These are phyloP conservation scores for Aspergillus sclerotialis DNA, from an alignment of 2,329 filamentous ascomycete species.

Conservation along the genomic window DNA sequence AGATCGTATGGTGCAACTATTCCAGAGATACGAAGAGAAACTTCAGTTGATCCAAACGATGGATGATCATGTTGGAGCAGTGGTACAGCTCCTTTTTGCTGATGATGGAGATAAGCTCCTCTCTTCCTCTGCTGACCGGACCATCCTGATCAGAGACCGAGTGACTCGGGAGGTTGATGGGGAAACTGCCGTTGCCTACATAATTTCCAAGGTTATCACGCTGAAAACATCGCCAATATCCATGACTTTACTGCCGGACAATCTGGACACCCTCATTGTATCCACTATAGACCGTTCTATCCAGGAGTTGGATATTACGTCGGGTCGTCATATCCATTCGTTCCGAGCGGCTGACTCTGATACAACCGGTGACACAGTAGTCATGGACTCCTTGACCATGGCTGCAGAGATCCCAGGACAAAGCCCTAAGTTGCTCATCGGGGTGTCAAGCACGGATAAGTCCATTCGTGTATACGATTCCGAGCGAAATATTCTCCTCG, in stretches of 20 bases:
- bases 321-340: slow-evolving; percentile 60
- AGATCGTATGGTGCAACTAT: slow-evolving; percentile 92
- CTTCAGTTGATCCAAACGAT: slow-evolving; percentile 85
- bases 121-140: slow-evolving; percentile 83
- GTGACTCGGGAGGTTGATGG: slow-evolving; percentile 56
- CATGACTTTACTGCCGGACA: slow-evolving; percentile 64
- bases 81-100: slow-evolving; percentile 69
- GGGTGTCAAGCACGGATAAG: slow-evolving; percentile 92
- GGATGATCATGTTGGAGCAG: slow-evolving; percentile 81
- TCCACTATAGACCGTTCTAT: slow-evolving; percentile 59
- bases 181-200: slow-evolving; percentile 61
- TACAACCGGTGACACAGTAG: slow-evolving; percentile 71
- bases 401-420: slow-evolving; percentile 46
- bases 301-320: slow-evolving; percentile 54
- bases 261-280: slow-evolving; percentile 48
- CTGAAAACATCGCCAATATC: slow-evolving; percentile 83
- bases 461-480: slow-evolving; percentile 85
- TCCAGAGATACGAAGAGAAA: slow-evolving; percentile 51
- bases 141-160: slow-evolving; percentile 73
- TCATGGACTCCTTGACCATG: slow-evolving; percentile 70
- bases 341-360: slow-evolving; percentile 83
- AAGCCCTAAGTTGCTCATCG: slow-evolving; percentile 63
- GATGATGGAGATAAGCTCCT: slow-evolving; percentile 64
- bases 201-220: slow-evolving; percentile 69
- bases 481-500: slow-evolving; percentile 67